These are phyloP conservation scores for Porcisia hertigi DNA, from an alignment of 208 protist genomes.

Conservation along the genomic window DNA sequence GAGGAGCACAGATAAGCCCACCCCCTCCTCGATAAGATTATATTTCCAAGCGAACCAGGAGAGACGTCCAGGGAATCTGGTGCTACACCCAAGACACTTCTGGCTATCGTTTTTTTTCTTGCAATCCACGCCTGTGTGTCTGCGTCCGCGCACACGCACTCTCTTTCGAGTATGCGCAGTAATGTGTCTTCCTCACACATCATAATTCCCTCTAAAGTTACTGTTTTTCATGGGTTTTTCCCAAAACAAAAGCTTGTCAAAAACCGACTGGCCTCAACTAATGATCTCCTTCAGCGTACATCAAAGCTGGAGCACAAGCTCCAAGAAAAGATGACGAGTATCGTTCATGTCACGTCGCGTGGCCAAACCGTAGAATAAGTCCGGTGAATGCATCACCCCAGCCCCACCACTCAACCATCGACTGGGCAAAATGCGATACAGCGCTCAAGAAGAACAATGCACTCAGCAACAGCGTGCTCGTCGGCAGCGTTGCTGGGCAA, in stretches of 20 bases:
- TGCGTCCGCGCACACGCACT: neutral
- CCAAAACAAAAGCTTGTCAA: neutral
- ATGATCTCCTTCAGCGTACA: neutral
- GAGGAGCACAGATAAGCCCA: neutral
- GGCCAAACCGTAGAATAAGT: neutral
- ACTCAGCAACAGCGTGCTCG: conserved; percentile 17
- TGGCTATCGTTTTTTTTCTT: neutral
- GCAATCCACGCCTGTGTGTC: neutral
- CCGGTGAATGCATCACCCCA: neutral
- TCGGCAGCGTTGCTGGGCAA: conserved; percentile 37
- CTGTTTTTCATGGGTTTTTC: neutral
- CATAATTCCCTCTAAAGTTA: neutral
- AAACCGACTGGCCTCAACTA: neutral
- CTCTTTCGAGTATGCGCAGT: too few species aligned
- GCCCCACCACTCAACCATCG: neutral
- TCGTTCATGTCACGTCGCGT: neutral
- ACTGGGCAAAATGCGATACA: neutral
- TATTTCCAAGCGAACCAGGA: neutral
- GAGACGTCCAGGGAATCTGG: neutral
- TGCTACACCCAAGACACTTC: too few species aligned
- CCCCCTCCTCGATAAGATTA: neutral
- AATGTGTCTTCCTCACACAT: neutral
- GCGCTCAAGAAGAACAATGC: conserved; percentile 11
- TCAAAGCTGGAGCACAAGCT: neutral
- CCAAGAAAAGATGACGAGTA: neutral